Conservation (phyloP, 83 land plant genomes). For the Picea abies region DNA sequence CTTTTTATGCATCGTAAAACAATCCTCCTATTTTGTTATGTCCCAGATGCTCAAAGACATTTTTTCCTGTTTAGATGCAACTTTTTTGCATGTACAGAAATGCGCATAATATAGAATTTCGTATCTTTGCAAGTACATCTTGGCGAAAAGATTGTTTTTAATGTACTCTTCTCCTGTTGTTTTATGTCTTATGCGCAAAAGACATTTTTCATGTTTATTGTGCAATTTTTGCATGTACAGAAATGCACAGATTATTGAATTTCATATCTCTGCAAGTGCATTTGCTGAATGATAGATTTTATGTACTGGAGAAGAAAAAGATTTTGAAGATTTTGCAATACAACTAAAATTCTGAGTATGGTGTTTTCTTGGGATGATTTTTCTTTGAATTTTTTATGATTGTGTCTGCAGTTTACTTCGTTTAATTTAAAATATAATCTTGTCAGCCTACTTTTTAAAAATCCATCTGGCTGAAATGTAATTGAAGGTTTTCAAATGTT, state of each 20-base stretch:
- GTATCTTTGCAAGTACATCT: neutral
- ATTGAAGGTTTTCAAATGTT: too few relatives aligned
- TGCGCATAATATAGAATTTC: neutral
- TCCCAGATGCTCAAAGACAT: too few relatives aligned
- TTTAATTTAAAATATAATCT: too few relatives aligned
- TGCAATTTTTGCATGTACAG: slow-evolving; percentile 2
- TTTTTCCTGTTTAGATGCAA: neutral
- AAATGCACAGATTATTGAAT: neutral
- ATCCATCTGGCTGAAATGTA: too few relatives aligned
- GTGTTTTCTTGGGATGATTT: too few relatives aligned
- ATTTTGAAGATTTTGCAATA: neutral
- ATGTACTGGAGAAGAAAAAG: neutral
- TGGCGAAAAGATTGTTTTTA: neutral
- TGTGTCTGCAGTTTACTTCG: too few relatives aligned
- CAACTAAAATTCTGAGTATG: too few relatives aligned
- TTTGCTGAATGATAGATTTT: neutral
- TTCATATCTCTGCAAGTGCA: neutral
- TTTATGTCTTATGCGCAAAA: too few relatives aligned
- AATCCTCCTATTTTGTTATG: neutral
- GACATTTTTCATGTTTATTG: neutral
- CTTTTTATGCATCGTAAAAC: neutral
- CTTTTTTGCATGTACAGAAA: neutral
- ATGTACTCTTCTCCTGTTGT: neutral
- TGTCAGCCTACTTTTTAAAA: too few relatives aligned
- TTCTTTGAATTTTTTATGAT: too few relatives aligned